A percentile compares a stretch with the other conserved stretches of the same genome.
These are phyloP conservation scores for Diaporthe sp. DNA, from an alignment of 2,329 filamentous ascomycete genomes.

Conservation along the genomic window DNA sequence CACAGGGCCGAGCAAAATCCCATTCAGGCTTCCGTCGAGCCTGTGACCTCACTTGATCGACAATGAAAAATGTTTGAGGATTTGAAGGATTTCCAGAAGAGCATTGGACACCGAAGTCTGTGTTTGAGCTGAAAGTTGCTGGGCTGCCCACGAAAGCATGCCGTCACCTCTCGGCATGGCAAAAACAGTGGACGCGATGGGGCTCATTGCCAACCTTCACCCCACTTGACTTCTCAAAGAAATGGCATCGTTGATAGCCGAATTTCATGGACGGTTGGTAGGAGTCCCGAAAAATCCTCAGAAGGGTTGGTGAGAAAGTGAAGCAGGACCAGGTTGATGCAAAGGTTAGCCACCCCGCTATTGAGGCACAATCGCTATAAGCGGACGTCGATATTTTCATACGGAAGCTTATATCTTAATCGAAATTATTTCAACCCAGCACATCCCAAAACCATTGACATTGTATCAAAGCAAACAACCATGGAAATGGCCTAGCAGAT, in stretches of 20 bases:
- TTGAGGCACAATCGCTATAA: not conserved
- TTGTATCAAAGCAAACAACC: not conserved
- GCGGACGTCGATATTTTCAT: slow-evolving; percentile 7
- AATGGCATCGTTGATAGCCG: too few relatives aligned
- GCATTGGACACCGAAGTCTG: too few relatives aligned
- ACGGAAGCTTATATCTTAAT: not conserved
- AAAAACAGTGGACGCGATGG: not conserved
- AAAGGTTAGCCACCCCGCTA: not conserved
- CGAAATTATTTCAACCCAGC: not conserved
- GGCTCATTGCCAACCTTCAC: not conserved
- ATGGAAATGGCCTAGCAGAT: not conserved
- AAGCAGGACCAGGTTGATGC: not conserved
- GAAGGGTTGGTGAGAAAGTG: not conserved
- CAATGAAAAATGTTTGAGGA: not conserved
- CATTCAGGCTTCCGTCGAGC: not conserved
- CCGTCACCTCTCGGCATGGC: not conserved
- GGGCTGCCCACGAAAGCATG: not conserved
- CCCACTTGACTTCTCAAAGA: not conserved
- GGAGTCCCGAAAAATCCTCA: too few relatives aligned
- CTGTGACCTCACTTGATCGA: not conserved
- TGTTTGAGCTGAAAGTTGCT: not conserved
- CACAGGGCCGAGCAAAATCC: not conserved
- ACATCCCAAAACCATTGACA: not conserved
- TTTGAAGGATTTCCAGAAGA: not conserved
- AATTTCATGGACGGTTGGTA: too few relatives aligned